A percentile compares a stretch with the other conserved stretches of the same genome.
Evolutionary conservation across 257 asterid species (phyloP).

Genomic region (Lithospermum erythrorhizon): DNA sequence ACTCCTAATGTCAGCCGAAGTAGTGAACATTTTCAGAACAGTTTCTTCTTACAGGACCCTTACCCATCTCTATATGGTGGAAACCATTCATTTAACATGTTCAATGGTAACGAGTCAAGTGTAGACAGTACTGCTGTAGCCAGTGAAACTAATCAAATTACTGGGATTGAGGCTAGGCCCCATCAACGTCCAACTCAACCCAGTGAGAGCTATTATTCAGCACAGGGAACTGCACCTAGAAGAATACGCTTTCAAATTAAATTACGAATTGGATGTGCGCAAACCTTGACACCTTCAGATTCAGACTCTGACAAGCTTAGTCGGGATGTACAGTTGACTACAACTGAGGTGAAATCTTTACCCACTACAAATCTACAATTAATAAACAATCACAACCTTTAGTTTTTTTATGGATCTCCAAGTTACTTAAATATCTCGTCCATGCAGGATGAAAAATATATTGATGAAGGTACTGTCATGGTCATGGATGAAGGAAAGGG

Average conservation of each 20-base stretch:
- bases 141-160: constrained; percentile 20
- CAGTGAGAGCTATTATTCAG: constrained; percentile 3
- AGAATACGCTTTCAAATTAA: constrained; percentile 51
- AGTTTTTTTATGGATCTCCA: neutral
- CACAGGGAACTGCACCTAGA: constrained; percentile 59
- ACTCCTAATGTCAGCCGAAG: neutral
- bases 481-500: constrained; percentile 8
- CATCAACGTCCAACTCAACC: constrained; percentile 23
- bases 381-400: neutral
- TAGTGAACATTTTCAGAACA: constrained; percentile 14
- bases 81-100: constrained; percentile 13
- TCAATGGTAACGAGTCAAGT: constrained; percentile 10
- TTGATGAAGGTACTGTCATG: constrained; percentile 5
- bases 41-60: constrained; percentile 5
- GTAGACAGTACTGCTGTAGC: constrained; percentile 14
- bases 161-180: constrained; percentile 47
- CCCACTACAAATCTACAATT: neutral
- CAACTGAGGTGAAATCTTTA: constrained; percentile 34
- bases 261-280: constrained; percentile 44
- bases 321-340: constrained; percentile 14
- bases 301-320: constrained; percentile 15
- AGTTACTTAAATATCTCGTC: constrained; percentile 4
- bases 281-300: constrained; percentile 21
- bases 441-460: constrained; percentile 42
- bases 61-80: constrained; percentile 15